Percentiles rank a stretch among this genome's conserved stretches.
phyloP scores from a whole-genome alignment of 2,329 filamentous ascomycete species.

The Helotiales sp. region DNA sequence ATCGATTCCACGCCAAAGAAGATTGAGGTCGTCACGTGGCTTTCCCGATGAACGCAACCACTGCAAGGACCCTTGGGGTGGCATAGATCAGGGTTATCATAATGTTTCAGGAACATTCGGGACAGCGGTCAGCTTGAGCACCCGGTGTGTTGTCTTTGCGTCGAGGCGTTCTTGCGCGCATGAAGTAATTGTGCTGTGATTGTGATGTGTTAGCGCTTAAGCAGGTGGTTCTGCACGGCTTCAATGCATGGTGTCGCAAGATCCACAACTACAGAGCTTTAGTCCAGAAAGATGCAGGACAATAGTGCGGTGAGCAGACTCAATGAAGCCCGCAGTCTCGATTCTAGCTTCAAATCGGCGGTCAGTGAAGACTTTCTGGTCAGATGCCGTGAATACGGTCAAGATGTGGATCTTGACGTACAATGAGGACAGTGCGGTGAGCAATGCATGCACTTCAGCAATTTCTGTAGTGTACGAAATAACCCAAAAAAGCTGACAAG shows the following conservation, averaged over 20 bases:
- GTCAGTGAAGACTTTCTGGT: constrained; percentile 9
- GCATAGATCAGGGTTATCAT: neutral
- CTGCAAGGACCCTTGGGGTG: neutral
- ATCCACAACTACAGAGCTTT: constrained; percentile 2
- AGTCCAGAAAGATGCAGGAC: neutral
- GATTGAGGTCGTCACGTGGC: neutral
- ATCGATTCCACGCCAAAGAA: too few relatives aligned
- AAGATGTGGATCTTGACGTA: neutral
- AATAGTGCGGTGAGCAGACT: constrained; percentile 15
- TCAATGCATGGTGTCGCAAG: constrained; percentile 11
- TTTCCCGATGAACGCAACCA: neutral
- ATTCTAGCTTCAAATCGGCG: constrained; percentile 4
- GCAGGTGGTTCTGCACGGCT: constrained; percentile 33
- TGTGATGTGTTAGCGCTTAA: constrained; percentile 33
- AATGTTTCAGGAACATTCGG: constrained; percentile 19
- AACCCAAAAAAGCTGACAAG: neutral
- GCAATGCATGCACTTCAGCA: constrained; percentile 10
- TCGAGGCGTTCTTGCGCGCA: constrained; percentile 18
- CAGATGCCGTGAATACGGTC: neutral
- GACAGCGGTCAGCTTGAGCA: constrained; percentile 27
- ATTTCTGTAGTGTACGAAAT: constrained; percentile 15
- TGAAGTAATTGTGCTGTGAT: constrained; percentile 27
- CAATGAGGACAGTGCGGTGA: constrained; percentile 1
- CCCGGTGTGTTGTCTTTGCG: constrained; percentile 10
- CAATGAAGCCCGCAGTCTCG: neutral